Evolutionary conservation across 768 basidiomycete genomes (phyloP).

Genomic region (Candolleomyces eurysporus): DNA sequence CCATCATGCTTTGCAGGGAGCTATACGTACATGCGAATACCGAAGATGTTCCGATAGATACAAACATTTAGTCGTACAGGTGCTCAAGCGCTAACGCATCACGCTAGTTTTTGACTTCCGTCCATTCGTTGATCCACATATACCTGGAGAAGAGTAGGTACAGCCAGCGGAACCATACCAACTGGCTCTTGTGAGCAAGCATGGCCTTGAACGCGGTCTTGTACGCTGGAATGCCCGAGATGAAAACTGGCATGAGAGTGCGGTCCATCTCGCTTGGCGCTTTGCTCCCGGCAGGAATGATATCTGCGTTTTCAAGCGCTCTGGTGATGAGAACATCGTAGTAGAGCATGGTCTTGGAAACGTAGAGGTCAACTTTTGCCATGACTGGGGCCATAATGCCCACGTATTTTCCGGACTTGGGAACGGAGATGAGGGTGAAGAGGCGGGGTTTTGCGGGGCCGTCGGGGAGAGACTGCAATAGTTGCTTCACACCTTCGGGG

Average conservation of each 20-base stretch:
- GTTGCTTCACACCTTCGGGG: constrained; percentile 49
- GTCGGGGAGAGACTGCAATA: constrained; percentile 29
- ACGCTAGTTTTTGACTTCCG: constrained; percentile 35
- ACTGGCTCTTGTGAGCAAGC: constrained; percentile 68
- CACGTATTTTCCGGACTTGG: constrained; percentile 58
- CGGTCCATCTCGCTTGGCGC: constrained; percentile 14
- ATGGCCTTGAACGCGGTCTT: constrained; percentile 62
- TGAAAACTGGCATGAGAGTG: constrained; percentile 40
- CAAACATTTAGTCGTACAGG: neutral
- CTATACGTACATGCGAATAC: neutral
- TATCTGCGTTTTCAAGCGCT: constrained; percentile 5
- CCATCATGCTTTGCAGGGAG: too few species aligned
- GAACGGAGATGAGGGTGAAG: constrained; percentile 61
- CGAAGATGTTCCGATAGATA: neutral
- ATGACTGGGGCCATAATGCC: constrained; percentile 51
- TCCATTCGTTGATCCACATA: constrained; percentile 92
- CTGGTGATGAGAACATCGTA: constrained; percentile 20
- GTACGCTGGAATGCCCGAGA: constrained; percentile 59
- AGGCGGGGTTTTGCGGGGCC: constrained; percentile 33
- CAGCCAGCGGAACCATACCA: constrained; percentile 88
- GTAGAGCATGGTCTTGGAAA: constrained; percentile 20
- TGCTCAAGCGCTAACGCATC: neutral
- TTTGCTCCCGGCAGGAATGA: constrained; percentile 4
- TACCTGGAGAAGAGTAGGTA: constrained; percentile 79
- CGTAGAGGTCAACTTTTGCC: constrained; percentile 44